A percentile compares a stretch with the other conserved stretches of the same genome.
phyloP scores from a whole-genome alignment of 2,329 filamentous ascomycete species.

The Nothomitra cinnamomea region DNA sequence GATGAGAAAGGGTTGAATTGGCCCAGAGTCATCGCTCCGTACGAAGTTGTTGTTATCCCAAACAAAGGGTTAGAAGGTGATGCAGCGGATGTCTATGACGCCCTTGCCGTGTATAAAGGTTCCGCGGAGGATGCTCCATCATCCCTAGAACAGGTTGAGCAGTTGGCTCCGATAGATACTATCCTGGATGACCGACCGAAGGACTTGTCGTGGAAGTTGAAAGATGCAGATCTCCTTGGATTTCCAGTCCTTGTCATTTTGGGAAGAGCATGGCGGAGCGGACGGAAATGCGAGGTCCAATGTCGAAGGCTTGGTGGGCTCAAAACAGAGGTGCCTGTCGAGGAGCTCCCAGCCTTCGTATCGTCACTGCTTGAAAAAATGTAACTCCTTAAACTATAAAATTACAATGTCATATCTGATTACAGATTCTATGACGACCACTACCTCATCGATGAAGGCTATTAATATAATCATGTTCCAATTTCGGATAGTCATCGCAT shows the following conservation, averaged over 20 bases:
- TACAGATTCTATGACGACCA: no score
- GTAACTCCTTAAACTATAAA: not conserved
- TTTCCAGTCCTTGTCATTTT: constrained; percentile 73
- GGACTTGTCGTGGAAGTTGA: constrained; percentile 67
- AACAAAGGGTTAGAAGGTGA: constrained; percentile 29
- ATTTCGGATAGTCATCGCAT: no score
- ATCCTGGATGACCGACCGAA: constrained; percentile 58
- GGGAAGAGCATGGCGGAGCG: constrained; percentile 49
- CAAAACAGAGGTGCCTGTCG: constrained; percentile 39
- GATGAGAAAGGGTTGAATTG: constrained; percentile 67
- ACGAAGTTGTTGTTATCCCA: constrained; percentile 52
- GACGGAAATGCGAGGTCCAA: constrained; percentile 55
- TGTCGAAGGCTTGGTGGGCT: constrained; percentile 46
- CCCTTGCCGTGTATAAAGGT: constrained; percentile 22
- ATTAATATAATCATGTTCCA: no score
- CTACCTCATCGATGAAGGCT: no score
- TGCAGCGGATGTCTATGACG: constrained; percentile 45
- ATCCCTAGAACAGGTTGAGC: constrained; percentile 7
- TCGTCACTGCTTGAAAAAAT: not conserved
- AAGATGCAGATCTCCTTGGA: constrained; percentile 76
- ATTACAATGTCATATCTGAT: not conserved
- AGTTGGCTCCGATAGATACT: constrained; percentile 33
- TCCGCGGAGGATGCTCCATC: constrained; percentile 10
- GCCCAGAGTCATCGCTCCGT: constrained; percentile 77
- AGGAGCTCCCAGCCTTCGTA: constrained; percentile 23